Conservation (phyloP, 345 rosid genomes). For the Lepidium sativum region DNA sequence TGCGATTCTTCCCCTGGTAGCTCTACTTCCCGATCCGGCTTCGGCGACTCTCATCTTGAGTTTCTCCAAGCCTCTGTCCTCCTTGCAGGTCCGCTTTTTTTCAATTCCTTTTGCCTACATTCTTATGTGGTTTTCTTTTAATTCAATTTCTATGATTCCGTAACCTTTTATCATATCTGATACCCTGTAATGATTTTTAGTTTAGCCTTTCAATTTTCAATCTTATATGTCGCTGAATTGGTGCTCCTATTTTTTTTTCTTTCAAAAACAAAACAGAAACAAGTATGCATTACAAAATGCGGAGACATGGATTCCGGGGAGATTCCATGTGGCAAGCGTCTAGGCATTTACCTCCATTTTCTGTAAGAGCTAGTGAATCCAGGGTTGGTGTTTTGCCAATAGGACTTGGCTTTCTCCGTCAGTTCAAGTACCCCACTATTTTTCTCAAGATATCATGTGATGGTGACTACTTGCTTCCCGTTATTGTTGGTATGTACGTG, state of each 20-base stretch:
- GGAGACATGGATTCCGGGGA: constrained; percentile 24
- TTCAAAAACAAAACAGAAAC: constrained; percentile 14
- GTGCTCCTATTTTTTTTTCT: too few species aligned
- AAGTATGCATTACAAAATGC: constrained; percentile 31
- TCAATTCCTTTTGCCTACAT: too few species aligned
- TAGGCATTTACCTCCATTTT: constrained; percentile 3
- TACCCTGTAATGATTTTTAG: background rate
- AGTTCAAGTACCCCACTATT: constrained; percentile 69
- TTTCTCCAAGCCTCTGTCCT: constrained; percentile 77
- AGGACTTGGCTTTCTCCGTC: constrained; percentile 47
- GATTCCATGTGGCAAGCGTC: constrained; percentile 24
- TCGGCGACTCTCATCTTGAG: constrained; percentile 32
- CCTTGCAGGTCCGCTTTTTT: constrained; percentile 44
- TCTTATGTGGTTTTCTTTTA: background rate
- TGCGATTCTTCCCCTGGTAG: constrained; percentile 40
- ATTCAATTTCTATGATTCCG: background rate
- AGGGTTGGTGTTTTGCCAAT: constrained; percentile 33
- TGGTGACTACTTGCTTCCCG: constrained; percentile 73
- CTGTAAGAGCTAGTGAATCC: constrained; percentile 15
- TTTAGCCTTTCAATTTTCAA: too few species aligned
- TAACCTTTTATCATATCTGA: background rate
- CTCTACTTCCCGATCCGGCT: constrained; percentile 37
- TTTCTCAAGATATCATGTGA: constrained; percentile 85
- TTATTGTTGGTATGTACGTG: constrained; percentile 63
- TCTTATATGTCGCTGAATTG: background rate